phyloP scores from a whole-genome alignment of 352 stramenopile species.

The Globisporangium recalcitrans region DNA sequence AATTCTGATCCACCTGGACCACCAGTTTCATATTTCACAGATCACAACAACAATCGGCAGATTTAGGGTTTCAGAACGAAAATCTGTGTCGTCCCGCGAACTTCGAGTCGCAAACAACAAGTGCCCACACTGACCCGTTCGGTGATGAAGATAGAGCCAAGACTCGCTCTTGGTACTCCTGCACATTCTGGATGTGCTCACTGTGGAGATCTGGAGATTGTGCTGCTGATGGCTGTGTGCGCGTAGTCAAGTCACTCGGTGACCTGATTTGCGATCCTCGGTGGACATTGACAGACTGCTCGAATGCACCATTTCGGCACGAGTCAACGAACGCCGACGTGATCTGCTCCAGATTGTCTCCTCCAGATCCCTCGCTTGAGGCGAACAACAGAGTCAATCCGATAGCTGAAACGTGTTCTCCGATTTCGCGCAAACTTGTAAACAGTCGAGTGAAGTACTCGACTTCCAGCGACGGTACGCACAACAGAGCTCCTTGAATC shows the following conservation, averaged over 20 bases:
- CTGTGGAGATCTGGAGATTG: neutral
- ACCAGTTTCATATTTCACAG: neutral
- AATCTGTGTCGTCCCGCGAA: neutral
- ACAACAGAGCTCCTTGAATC: slow-evolving; percentile 8
- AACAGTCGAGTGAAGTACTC: slow-evolving; percentile 8
- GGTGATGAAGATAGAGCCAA: slow-evolving; percentile 31
- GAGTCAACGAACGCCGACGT: slow-evolving; percentile 27
- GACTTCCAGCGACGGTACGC: slow-evolving; percentile 6
- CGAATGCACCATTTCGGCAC: slow-evolving; percentile 11
- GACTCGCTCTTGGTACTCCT: slow-evolving; percentile 25
- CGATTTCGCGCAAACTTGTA: neutral
- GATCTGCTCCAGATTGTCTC: slow-evolving; percentile 15
- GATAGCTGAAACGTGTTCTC: neutral
- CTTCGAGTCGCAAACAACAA: neutral
- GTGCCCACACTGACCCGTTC: slow-evolving; percentile 20
- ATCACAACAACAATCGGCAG: neutral
- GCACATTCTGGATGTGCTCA: neutral
- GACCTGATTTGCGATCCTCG: neutral
- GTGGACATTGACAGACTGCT: neutral
- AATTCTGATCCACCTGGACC: slow-evolving; percentile 28
- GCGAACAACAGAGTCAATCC: slow-evolving; percentile 23
- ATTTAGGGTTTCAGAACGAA: neutral
- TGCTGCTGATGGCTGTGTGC: neutral
- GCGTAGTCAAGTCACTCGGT: slow-evolving; percentile 4
- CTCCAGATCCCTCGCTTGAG: slow-evolving; percentile 3